phyloP scores from a whole-genome alignment of 2,329 filamentous ascomycete species.

The Stagonosporopsis vannaccii region DNA sequence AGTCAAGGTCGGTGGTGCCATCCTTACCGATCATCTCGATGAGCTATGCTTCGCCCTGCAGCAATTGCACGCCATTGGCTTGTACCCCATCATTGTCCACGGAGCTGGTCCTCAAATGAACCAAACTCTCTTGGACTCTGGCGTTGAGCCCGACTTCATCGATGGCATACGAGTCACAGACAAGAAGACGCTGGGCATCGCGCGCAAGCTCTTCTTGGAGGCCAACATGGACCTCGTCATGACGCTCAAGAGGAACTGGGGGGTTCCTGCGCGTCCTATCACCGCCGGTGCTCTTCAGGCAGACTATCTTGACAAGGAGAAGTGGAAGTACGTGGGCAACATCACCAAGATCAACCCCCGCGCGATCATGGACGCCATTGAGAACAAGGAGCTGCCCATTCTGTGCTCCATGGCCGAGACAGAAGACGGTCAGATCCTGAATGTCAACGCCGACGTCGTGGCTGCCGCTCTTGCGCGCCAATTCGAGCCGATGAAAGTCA shows the following conservation, averaged over 20 bases:
- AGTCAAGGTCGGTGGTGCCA: slow-evolving; percentile 97
- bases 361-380: slow-evolving; percentile 89
- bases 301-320: slow-evolving; percentile 94
- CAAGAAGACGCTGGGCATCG: slow-evolving; percentile 89
- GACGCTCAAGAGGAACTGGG: slow-evolving; percentile 81
- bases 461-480: slow-evolving; percentile 90
- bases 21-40: slow-evolving; percentile 92
- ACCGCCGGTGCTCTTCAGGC: slow-evolving; percentile 89
- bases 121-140: slow-evolving; percentile 84
- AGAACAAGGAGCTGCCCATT: slow-evolving; percentile 85
- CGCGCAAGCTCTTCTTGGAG: slow-evolving; percentile 89
- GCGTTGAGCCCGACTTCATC: slow-evolving; percentile 93
- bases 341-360: slow-evolving; percentile 90
- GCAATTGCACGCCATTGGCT: slow-evolving; percentile 91
- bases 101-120: slow-evolving; percentile 96
- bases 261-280: slow-evolving; percentile 86
- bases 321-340: slow-evolving; percentile 95
- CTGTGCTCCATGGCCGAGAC: slow-evolving; percentile 97
- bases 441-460: slow-evolving; percentile 97
- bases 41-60: slow-evolving; percentile 88
- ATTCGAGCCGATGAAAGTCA: slow-evolving; percentile 93
- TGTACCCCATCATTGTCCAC: slow-evolving; percentile 95
- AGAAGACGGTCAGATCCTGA: slow-evolving; percentile 87
- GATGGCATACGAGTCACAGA: slow-evolving; percentile 97
- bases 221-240: slow-evolving; percentile 94